phyloP scores from a whole-genome alignment of 2,329 filamentous ascomycete genomes.

The Trematosphaeria pertusa region DNA sequence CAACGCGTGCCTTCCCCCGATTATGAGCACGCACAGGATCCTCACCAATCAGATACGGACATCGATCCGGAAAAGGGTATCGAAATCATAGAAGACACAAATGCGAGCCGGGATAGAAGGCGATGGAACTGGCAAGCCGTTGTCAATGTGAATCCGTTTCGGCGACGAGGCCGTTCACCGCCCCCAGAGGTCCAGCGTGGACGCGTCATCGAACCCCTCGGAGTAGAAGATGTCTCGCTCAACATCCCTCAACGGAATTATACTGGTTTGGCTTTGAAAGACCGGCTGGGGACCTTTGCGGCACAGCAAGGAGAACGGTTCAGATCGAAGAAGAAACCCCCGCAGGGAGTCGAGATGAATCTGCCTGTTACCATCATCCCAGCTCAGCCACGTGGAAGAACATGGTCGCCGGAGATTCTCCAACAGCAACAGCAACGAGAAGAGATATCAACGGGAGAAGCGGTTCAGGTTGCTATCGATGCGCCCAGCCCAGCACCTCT shows the following conservation, averaged over 20 bases:
- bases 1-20: slow-evolving; percentile 11
- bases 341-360: slow-evolving; percentile 46
- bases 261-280: slow-evolving; percentile 52
- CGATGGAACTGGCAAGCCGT: slow-evolving; percentile 58
- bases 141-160: slow-evolving; percentile 62
- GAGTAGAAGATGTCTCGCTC: slow-evolving; percentile 41
- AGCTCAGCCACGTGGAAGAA: slow-evolving; percentile 62
- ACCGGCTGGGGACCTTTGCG: slow-evolving; percentile 57
- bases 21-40: slow-evolving; percentile 11
- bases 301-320: slow-evolving; percentile 57
- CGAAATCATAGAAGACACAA: slow-evolving; percentile 18
- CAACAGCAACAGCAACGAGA: slow-evolving; percentile 30
- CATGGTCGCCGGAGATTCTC: slow-evolving; percentile 58
- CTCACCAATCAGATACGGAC: slow-evolving; percentile 12
- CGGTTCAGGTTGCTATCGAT: slow-evolving; percentile 24
- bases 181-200: slow-evolving; percentile 67
- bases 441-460: slow-evolving; percentile 18
- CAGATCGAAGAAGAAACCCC: slow-evolving; percentile 46
- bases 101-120: slow-evolving; percentile 23
- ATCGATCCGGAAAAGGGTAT: slow-evolving; percentile 40
- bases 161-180: slow-evolving; percentile 63
- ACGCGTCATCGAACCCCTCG: slow-evolving; percentile 55
- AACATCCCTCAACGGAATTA: slow-evolving; percentile 53
- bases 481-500: slow-evolving; percentile 19
- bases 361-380: slow-evolving; percentile 68